Conservation (phyloP, 495 filamentous ascomycete species). For the Tuber aestivum region DNA sequence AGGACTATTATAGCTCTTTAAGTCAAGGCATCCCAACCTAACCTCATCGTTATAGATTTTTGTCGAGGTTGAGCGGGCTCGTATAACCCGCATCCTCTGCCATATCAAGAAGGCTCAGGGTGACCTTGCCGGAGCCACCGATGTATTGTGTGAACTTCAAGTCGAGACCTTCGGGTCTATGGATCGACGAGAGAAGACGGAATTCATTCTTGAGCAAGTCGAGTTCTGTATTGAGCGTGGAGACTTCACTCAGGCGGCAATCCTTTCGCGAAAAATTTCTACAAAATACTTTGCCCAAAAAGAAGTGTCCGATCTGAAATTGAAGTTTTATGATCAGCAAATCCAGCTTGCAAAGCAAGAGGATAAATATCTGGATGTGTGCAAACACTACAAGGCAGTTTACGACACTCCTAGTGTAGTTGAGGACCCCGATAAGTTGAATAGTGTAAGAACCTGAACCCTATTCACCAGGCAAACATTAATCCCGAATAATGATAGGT, state of each 20-base stretch:
- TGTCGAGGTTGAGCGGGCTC: slow-evolving; percentile 94
- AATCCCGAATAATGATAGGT: slow-evolving; percentile 49
- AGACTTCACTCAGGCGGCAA: slow-evolving; percentile 92
- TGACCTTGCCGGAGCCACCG: slow-evolving; percentile 79
- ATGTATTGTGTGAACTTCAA: slow-evolving; percentile 93
- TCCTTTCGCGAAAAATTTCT: slow-evolving; percentile 94
- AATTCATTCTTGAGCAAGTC: slow-evolving; percentile 96
- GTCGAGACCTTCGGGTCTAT: slow-evolving; percentile 99
- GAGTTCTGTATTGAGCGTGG: slow-evolving; percentile 88
- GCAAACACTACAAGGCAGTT: slow-evolving; percentile 95
- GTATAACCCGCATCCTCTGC: slow-evolving; percentile 87
- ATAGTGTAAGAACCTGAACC: slow-evolving; percentile 57
- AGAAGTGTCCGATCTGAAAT: slow-evolving; percentile 92
- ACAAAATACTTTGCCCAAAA: slow-evolving; percentile 85
- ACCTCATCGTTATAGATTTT: slow-evolving; percentile 61
- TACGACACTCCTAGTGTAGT: slow-evolving; percentile 91
- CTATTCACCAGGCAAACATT: neutral
- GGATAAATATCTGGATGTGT: slow-evolving; percentile 89
- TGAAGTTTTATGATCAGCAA: slow-evolving; percentile 94
- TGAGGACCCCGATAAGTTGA: slow-evolving; percentile 76
- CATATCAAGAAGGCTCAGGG: slow-evolving; percentile 95
- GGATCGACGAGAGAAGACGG: slow-evolving; percentile 92
- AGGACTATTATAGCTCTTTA: neutral
- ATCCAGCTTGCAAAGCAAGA: slow-evolving; percentile 93
- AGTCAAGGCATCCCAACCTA: slow-evolving; percentile 4